These are phyloP conservation scores for Ulvella scutata DNA, from an alignment of 139 green algal species.

Conservation along the genomic window DNA sequence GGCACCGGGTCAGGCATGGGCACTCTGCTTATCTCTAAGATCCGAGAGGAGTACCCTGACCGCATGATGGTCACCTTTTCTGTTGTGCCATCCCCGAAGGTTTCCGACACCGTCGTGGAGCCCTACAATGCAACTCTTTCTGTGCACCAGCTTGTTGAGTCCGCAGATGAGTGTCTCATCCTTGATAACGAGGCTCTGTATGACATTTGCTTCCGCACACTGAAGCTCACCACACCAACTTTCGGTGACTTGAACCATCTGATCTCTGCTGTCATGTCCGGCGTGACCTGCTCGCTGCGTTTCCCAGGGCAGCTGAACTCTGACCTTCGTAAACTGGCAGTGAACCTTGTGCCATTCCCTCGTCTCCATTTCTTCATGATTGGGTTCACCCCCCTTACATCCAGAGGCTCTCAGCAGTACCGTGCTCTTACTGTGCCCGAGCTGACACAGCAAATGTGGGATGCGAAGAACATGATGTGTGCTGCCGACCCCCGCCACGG, in stretches of 20 bases:
- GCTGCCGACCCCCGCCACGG: constrained; percentile 93
- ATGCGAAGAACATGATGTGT: constrained; percentile 99
- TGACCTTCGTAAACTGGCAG: constrained; percentile 96
- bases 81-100: constrained; percentile 96
- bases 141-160: constrained; percentile 99
- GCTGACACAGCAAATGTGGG: constrained; percentile 99
- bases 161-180: constrained; percentile 99
- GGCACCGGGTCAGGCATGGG: constrained; percentile 95
- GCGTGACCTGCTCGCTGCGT: constrained; percentile 97
- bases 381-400: constrained; percentile 88
- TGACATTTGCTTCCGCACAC: constrained; percentile 99
- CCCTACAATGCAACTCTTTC: constrained; percentile 99
- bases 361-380: constrained; percentile 99
- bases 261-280: constrained; percentile 98
- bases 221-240: constrained; percentile 97
- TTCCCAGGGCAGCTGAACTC: constrained; percentile 99
- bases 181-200: constrained; percentile 97
- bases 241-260: constrained; percentile 97
- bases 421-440: constrained; percentile 92
- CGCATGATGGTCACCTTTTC: constrained; percentile 99
- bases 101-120: constrained; percentile 99
- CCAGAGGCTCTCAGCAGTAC: constrained; percentile 93
- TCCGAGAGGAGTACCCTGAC: constrained; percentile 95
- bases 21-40: constrained; percentile 96
- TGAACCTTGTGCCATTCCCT: constrained; percentile 99